phyloP scores from a whole-genome alignment of 164 flowering plant species.

The Piper betle region DNA sequence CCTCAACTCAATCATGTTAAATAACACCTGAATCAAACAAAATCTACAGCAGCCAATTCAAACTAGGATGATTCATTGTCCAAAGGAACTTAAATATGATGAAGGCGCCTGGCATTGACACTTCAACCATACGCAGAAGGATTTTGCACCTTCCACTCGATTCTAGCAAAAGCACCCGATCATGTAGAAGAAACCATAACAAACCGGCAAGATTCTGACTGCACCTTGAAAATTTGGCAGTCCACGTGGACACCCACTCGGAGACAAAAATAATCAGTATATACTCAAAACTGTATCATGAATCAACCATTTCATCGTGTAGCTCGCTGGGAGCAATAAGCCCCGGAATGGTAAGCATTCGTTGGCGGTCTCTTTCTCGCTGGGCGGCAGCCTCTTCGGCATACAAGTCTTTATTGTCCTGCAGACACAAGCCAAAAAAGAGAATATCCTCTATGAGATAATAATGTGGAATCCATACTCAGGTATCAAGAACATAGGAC shows the following conservation, averaged over 20 bases:
- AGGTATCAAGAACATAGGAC: too few species aligned
- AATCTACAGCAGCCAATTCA: background rate
- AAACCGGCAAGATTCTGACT: background rate
- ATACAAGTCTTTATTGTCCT: constrained; percentile 97
- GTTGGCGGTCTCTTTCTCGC: constrained; percentile 74
- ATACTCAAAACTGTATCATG: constrained; percentile 16
- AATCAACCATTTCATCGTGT: constrained; percentile 94
- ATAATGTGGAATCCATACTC: too few species aligned
- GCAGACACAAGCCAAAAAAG: constrained; percentile 11
- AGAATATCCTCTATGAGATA: too few species aligned
- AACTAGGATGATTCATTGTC: background rate
- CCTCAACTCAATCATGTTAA: background rate
- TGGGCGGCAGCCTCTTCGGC: constrained; percentile 98
- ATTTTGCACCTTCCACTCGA: background rate
- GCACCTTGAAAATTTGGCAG: background rate
- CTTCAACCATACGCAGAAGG: background rate
- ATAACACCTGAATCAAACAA: background rate
- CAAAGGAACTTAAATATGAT: too few species aligned
- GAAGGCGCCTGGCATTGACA: background rate
- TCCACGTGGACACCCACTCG: background rate
- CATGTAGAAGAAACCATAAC: background rate
- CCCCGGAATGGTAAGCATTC: constrained; percentile 90
- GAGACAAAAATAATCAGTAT: background rate
- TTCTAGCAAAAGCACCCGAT: background rate
- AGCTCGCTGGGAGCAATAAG: constrained; percentile 91